Conservation (phyloP, 2,329 filamentous ascomycete species). For the Colletotrichum chlorophyti region DNA sequence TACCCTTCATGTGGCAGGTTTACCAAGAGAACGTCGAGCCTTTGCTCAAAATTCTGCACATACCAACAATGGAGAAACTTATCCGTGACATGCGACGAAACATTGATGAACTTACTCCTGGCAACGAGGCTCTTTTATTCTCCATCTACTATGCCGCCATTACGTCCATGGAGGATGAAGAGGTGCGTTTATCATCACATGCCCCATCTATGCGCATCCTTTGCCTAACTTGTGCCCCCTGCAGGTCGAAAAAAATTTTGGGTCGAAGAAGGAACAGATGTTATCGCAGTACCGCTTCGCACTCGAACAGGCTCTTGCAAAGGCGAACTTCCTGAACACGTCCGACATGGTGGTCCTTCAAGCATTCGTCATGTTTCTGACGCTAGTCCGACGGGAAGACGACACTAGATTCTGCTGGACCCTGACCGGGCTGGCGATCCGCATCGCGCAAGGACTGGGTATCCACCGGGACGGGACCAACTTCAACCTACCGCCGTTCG, state of each 20-base stretch:
- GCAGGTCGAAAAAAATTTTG: slow-evolving; percentile 48
- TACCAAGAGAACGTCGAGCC: slow-evolving; percentile 79
- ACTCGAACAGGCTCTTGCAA: slow-evolving; percentile 62
- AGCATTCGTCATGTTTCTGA: slow-evolving; percentile 63
- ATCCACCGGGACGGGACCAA: slow-evolving; percentile 62
- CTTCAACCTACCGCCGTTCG: slow-evolving; percentile 61
- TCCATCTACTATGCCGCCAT: slow-evolving; percentile 66
- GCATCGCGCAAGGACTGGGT: slow-evolving; percentile 66
- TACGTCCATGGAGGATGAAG: slow-evolving; percentile 65
- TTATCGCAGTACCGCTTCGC: slow-evolving; percentile 57
- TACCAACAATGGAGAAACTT: slow-evolving; percentile 68
- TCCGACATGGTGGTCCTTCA: slow-evolving; percentile 64
- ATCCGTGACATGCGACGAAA: slow-evolving; percentile 68
- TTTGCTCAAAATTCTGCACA: slow-evolving; percentile 73
- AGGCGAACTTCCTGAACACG: slow-evolving; percentile 63
- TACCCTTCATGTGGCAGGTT: slow-evolving; percentile 72
- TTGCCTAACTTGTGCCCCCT: not conserved
- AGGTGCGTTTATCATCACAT: slow-evolving; percentile 47
- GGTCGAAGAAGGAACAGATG: slow-evolving; percentile 50
- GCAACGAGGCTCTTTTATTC: slow-evolving; percentile 69
- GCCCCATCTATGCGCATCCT: too few relatives aligned
- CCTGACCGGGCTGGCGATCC: slow-evolving; percentile 62
- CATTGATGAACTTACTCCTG: slow-evolving; percentile 61
- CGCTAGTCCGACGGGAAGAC: slow-evolving; percentile 53
- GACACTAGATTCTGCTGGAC: slow-evolving; percentile 65